Evolutionary conservation across 2,329 filamentous ascomycete genomes (phyloP).

Genomic region (Colletotrichum higginsianum): DNA sequence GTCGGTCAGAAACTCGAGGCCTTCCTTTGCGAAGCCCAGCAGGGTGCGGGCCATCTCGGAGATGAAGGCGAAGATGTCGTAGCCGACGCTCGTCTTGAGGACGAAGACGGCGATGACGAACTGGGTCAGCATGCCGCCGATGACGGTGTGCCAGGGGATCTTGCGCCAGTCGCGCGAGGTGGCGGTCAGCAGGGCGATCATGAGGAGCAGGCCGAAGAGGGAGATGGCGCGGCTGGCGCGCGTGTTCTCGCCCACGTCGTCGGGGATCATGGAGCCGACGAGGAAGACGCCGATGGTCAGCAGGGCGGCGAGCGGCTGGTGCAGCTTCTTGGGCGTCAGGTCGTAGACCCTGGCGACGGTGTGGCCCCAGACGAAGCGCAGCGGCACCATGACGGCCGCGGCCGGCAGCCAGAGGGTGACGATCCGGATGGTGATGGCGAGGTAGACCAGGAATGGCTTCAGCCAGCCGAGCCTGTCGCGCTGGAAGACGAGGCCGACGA

Average conservation of each 20-base stretch:
- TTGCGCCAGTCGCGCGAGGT: conserved; percentile 38
- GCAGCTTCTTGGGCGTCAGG: conserved; percentile 28
- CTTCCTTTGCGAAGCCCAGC: conserved; percentile 75
- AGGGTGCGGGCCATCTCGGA: conserved; percentile 74
- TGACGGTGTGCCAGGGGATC: conserved; percentile 39
- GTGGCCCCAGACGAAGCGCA: conserved; percentile 30
- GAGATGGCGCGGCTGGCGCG: conserved; percentile 33
- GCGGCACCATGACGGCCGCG: conserved; percentile 30
- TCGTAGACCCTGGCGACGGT: conserved; percentile 29
- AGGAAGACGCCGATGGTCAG: conserved; percentile 34
- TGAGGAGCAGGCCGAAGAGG: conserved; percentile 34
- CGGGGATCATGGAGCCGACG: conserved; percentile 35
- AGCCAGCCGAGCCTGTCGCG: conserved; percentile 64
- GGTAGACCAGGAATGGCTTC: conserved; percentile 76
- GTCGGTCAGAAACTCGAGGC: conserved; percentile 75
- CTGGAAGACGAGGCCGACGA: conserved; percentile 38
- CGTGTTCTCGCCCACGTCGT: conserved; percentile 33
- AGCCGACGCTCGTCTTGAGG: conserved; percentile 35
- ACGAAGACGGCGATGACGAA: conserved; percentile 37
- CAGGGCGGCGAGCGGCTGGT: conserved; percentile 31
- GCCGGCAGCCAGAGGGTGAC: conserved; percentile 50
- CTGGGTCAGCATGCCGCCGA: conserved; percentile 38
- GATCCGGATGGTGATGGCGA: conserved; percentile 73
- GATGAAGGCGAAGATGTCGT: conserved; percentile 83
- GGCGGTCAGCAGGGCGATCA: conserved; percentile 31